These are phyloP conservation scores for Bisporella sp. DNA, from an alignment of 2,329 filamentous ascomycete species.

Conservation along the genomic window DNA sequence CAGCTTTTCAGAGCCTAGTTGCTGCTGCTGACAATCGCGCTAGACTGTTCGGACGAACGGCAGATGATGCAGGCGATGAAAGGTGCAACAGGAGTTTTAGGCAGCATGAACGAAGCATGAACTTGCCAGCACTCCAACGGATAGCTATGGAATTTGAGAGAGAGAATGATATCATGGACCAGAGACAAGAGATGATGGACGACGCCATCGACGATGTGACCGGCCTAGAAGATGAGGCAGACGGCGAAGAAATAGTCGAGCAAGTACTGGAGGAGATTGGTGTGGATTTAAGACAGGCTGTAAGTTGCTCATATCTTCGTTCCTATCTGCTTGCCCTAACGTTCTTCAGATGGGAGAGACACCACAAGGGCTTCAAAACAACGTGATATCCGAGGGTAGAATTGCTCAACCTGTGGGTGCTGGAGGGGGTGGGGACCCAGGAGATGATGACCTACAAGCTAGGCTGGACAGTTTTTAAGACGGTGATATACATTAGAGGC, in stretches of 20 bases:
- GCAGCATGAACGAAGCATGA: slow-evolving; percentile 99
- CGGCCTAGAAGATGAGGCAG: slow-evolving; percentile 82
- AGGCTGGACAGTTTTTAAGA: slow-evolving; percentile 77
- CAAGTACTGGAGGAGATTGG: slow-evolving; percentile 96
- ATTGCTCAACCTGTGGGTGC: slow-evolving; percentile 73
- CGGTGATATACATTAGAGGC: slow-evolving; percentile 12
- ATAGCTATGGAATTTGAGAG: slow-evolving; percentile 99
- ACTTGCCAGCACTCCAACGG: slow-evolving; percentile 85
- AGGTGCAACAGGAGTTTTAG: slow-evolving; percentile 84
- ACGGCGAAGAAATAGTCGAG: slow-evolving; percentile 94
- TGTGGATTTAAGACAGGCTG: slow-evolving; percentile 81
- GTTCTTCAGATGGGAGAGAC: slow-evolving; percentile 75
- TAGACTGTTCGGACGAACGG: slow-evolving; percentile 93
- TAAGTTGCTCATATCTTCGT: slow-evolving; percentile 42
- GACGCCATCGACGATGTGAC: slow-evolving; percentile 97
- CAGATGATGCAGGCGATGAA: slow-evolving; percentile 99
- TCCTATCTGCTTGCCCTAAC: slow-evolving; percentile 7
- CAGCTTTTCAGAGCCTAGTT: background rate
- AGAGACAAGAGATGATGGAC: slow-evolving; percentile 99
- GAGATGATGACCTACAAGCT: slow-evolving; percentile 88
- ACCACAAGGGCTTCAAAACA: slow-evolving; percentile 73
- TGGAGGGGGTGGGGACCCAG: slow-evolving; percentile 57
- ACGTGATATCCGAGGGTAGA: slow-evolving; percentile 63
- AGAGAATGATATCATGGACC: slow-evolving; percentile 99
- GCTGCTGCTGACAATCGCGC: background rate